Evolutionary conservation across 2,329 filamentous ascomycete genomes (phyloP).

Genomic region (Chalaropsis thielavioides): DNA sequence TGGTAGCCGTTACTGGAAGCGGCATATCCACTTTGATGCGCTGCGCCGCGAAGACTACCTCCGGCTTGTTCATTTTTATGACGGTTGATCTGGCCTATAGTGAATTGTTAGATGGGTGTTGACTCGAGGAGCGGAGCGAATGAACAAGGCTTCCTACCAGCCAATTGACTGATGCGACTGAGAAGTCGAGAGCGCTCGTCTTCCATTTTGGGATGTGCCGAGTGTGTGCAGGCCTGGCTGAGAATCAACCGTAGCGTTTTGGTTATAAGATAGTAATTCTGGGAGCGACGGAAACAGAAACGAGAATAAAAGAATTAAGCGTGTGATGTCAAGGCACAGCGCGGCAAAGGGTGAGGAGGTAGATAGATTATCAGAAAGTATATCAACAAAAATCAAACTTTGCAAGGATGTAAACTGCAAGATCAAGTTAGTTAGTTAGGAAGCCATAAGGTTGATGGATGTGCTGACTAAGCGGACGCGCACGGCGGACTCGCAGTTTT

Average conservation of each 20-base stretch:
- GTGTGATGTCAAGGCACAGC: neutral
- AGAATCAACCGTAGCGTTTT: neutral
- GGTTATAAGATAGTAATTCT: neutral
- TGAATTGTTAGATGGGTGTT: slow-evolving; percentile 20
- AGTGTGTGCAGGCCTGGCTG: neutral
- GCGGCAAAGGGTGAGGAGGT: neutral
- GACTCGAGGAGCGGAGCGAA: slow-evolving; percentile 6
- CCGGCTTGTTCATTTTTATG: slow-evolving; percentile 52
- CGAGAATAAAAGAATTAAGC: neutral
- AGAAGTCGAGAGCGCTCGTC: slow-evolving; percentile 38
- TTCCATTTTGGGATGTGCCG: slow-evolving; percentile 26
- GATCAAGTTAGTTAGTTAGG: neutral
- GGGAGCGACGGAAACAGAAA: neutral
- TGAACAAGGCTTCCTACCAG: slow-evolving; percentile 26
- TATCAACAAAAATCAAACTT: neutral
- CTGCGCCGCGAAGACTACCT: neutral
- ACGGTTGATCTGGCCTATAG: slow-evolving; percentile 60
- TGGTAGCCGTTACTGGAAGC: slow-evolving; percentile 19
- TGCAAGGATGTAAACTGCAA: neutral
- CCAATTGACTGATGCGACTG: slow-evolving; percentile 38
- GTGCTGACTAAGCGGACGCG: neutral
- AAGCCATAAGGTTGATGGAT: neutral
- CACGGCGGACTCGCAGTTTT: neutral
- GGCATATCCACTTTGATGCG: neutral
- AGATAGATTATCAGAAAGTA: neutral